phyloP scores from a whole-genome alignment of 2,329 filamentous ascomycete genomes.

The Septoria linicola region DNA sequence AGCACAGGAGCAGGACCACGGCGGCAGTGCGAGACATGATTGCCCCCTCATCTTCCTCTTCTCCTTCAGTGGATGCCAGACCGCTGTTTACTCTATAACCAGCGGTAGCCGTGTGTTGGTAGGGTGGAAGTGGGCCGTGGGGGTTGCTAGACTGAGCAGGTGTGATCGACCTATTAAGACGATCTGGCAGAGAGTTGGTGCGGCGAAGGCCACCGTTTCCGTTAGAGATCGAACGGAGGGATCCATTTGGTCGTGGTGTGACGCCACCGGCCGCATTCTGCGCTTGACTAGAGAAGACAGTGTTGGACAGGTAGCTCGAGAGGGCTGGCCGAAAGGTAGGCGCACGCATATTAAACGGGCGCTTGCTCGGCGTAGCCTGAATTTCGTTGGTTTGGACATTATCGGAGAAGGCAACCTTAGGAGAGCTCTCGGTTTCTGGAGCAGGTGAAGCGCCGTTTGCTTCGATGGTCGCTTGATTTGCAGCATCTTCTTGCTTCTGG shows the following conservation, averaged over 20 bases:
- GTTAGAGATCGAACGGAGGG: constrained; percentile 23
- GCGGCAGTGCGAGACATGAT: constrained; percentile 59
- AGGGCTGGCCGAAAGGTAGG: constrained; percentile 60
- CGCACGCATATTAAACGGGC: constrained; percentile 38
- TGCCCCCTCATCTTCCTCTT: constrained; percentile 36
- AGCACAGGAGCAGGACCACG: constrained; percentile 55
- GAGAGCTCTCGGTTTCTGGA: neutral
- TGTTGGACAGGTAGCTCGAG: constrained; percentile 67
- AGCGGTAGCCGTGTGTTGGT: constrained; percentile 26
- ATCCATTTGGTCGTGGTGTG: constrained; percentile 14
- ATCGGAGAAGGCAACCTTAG: constrained; percentile 44
- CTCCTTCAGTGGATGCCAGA: constrained; percentile 6
- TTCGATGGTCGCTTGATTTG: constrained; percentile 22
- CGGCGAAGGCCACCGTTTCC: constrained; percentile 58
- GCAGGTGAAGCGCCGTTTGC: constrained; percentile 14
- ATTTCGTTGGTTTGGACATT: constrained; percentile 31
- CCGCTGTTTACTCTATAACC: constrained; percentile 12
- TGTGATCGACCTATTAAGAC: constrained; percentile 50
- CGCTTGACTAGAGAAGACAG: constrained; percentile 60
- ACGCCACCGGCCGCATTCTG: constrained; percentile 29
- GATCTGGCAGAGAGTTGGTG: constrained; percentile 71
- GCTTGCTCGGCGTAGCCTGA: constrained; percentile 20
- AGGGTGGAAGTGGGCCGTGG: constrained; percentile 33
- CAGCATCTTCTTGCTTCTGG: constrained; percentile 38
- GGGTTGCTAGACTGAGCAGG: constrained; percentile 20